Base-by-base conservation (phyloP, 208 protist species). In the Trypanosoma grayi region DNA sequence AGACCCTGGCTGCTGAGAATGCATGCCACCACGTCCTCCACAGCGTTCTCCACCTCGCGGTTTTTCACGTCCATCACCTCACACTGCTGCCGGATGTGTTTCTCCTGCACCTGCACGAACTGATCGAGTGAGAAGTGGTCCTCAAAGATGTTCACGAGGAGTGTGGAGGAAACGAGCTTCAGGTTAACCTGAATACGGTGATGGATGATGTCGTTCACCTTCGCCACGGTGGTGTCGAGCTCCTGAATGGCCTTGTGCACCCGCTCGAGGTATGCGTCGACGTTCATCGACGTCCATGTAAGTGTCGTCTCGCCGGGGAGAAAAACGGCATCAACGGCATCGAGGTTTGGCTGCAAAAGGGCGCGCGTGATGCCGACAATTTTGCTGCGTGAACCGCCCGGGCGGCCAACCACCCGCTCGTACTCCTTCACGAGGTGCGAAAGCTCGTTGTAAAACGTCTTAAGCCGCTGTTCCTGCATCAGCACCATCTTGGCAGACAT, bases 231-330 rank as follows among this genome's bases (percentile, higher is more conserved):
- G 61, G 75, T 20, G 78, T 87, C 54, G 52, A 59, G 61, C 34
- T 94, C 82, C 44, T 61, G 58, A 60, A 98, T 83, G 30, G 73
- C 88, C 58, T 70, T 77, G 41, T 94, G 87, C 20, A 98, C 86
- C 16, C 84, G 73, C 62, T 87, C 70, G 11, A 98, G 70, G 81
- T 97, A 99, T 14, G 80, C 76, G 64, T 97, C 92, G 16, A 99
- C 93, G 73, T 97, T 98, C 93, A 98, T 97, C 18, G 97, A 98
- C 7, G 84, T 94, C 95, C 96, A 98, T 34, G 93, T 98, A 37
- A 98, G 90, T 16, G 82, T 94, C 18, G 93, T 94, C 52, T 97
- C 93, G 47, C 93, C 90, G 20, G 86, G 83, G 28, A 81, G 72
- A 33, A 98, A 93, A 25, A 92, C 81, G 30, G 86, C 80, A 60